Evolutionary conservation across 371 early-diverging fungal species (phyloP), one percentile per base, ranked within the genome.

Genomic region (Coemansia sp.): DNA sequence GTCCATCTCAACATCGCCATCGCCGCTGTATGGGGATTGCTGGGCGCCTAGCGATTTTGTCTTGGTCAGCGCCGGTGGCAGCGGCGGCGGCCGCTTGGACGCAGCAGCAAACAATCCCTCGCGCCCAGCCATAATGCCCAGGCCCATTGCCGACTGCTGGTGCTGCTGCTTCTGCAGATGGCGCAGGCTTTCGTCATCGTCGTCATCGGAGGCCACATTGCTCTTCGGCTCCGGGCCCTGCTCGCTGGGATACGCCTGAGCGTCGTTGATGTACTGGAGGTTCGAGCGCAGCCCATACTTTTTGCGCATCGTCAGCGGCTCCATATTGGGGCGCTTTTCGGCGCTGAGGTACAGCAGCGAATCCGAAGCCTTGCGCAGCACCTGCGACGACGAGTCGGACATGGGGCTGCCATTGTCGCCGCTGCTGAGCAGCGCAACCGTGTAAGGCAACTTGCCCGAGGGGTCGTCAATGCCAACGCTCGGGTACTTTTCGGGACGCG

Each of bases 231-330:
- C 72, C 2, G 62, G 66, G 1, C 75, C 61, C 46, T 58, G 66
- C 10, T 66, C 66, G 3, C 36, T 44, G 10, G 47, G 36, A 34
- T 54, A 36, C 10, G 39, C 38, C 9, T 62, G 62, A n/a, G 38
- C 14, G 37, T 58, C 59, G 53, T 52, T 60, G 59, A 62, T 37
- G 51, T 75, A 59, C 57, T 77, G 78, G 34, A 78, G 40, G 43
- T 77, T 77, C 42, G 60, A 47, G 31, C 78, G 70, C 51, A 77
- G 50, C 2, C 78, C 78, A 54, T 77, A 78, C 50, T 78, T 72
- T 50, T 78, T 78, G 60, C 78, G 75, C 75, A 74, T 70, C 5
- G 78, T 64, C 54, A 64, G 61, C 29, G 78, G 77, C 68, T 61
- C 64, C 38, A 60, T 66, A 39, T 69, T 66, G 8, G 78, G 78